Base-by-base conservation (phyloP, 2,329 filamentous ascomycete genomes). In the Falciphora oryzae region DNA sequence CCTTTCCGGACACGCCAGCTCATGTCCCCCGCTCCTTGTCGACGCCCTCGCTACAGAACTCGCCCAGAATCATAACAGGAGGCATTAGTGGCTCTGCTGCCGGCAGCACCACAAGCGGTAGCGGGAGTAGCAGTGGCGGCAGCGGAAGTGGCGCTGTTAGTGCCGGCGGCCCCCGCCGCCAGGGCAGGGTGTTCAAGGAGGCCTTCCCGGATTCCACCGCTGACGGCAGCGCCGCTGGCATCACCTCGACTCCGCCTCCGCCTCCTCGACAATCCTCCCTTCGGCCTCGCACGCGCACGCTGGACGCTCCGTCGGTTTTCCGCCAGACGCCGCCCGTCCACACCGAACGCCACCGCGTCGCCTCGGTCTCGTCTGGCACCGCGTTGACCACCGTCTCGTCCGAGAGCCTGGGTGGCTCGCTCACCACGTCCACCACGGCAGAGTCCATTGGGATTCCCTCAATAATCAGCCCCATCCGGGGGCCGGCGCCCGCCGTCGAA, bases 331-430 rank as follows among this genome's bases (percentile, higher is more conserved):
- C 38, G 35, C 61, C 28, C 61, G 44, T 22, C 13, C 57, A 53
- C 44, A 53, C 35, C 56, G 62, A 63, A 57, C 83, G 89, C 63
- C 85, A 88, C 70, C 83, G 89, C 63, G 85, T 92, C 58, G 88
- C 89, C 62, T 92, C 89, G 32, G 85, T 92, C 69, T 88, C 89
- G 69, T 89, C 88, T 50, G 81, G 86, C 10, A 77, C 81, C 4
- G 83, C 86, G 5, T 79, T 84, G 61, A 79, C 81, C 61, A 79
- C 81, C 62, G 80, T 82, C 25, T 63, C 61, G 61, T 76, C 81
- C 65, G 82, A 85, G 28, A 82, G 84, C 63, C 68, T 73, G 61
- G 73, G 72, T 58, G 63, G 67, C 5, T 67, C 70, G n/a, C 74
- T 78, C 57, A 76, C 79, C 65, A 79, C 75, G 27, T 72, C 77